Conservation (phyloP, 768 basidiomycete species). For the Pleurotus tuber-regium region DNA sequence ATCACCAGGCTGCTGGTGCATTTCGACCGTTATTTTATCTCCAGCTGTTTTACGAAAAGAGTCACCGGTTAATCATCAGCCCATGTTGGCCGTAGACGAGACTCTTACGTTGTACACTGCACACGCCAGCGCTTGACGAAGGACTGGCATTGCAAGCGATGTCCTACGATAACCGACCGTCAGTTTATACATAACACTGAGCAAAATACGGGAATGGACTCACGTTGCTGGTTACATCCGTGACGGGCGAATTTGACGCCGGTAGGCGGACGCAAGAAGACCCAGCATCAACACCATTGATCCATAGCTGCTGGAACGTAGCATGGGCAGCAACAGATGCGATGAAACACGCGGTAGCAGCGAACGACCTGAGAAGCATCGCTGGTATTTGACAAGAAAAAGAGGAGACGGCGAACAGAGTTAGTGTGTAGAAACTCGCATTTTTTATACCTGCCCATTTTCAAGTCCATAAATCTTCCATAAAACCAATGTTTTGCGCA, state of each 20-base stretch:
- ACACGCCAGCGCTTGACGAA: conserved; percentile 32
- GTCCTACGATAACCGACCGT: conserved; percentile 25
- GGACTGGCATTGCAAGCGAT: conserved; percentile 46
- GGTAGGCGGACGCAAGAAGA: conserved; percentile 44
- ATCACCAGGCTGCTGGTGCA: conserved; percentile 36
- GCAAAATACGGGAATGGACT: conserved; percentile 12
- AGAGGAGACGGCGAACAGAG: not conserved
- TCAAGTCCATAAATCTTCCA: too few relatives aligned
- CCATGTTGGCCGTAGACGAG: not conserved
- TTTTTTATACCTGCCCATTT: not conserved
- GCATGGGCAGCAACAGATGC: conserved; percentile 46
- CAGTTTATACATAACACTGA: not conserved
- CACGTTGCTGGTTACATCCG: conserved; percentile 34
- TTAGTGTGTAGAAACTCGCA: too few relatives aligned
- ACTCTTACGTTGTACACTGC: conserved; percentile 37
- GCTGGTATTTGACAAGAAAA: not conserved
- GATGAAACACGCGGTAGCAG: conserved; percentile 31
- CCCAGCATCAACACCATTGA: conserved; percentile 47
- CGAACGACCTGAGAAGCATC: conserved; percentile 28
- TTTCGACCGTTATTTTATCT: conserved; percentile 44
- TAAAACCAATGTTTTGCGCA: too few relatives aligned
- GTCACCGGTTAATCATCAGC: not conserved
- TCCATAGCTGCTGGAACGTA: conserved; percentile 55
- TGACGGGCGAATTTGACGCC: conserved; percentile 45
- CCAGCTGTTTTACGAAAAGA: conserved; percentile 32